These are phyloP conservation scores for Erigeron canadensis DNA, from an alignment of 129 eudicot genomes.

Conservation along the genomic window DNA sequence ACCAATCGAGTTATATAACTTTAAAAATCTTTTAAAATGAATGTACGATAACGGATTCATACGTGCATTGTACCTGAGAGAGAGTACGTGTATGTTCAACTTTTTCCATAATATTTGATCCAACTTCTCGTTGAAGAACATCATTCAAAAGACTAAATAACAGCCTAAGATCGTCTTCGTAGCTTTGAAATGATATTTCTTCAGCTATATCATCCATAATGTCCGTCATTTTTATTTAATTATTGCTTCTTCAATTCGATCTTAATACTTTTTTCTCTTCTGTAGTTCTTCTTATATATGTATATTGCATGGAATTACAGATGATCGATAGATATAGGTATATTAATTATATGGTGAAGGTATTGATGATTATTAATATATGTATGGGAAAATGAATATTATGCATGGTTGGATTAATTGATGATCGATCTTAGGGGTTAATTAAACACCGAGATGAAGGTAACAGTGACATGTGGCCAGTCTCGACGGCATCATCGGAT, in stretches of 20 bases:
- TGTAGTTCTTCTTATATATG: neutral
- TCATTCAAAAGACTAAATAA: slow-evolving; percentile 75
- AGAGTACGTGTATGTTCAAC: slow-evolving; percentile 66
- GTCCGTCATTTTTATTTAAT: slow-evolving; percentile 66
- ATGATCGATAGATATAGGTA: too few species aligned
- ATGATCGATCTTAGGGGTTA: neutral
- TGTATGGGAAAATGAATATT: neutral
- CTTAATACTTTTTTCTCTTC: neutral
- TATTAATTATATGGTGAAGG: too few species aligned
- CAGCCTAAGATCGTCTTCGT: slow-evolving; percentile 69
- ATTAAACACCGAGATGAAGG: slow-evolving; percentile 1
- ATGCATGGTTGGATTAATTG: slow-evolving; percentile 11
- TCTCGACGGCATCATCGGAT: slow-evolving; percentile 22
- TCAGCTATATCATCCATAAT: slow-evolving; percentile 88
- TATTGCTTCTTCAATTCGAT: too few species aligned
- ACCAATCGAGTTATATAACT: neutral
- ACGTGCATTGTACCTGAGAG: slow-evolving; percentile 51
- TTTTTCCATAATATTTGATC: slow-evolving; percentile 54
- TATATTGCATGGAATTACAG: neutral
- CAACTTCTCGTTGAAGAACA: slow-evolving; percentile 72
- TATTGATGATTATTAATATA: too few species aligned
- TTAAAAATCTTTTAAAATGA: neutral
- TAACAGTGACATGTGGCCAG: slow-evolving; percentile 23
- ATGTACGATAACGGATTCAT: neutral
- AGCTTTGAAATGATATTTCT: slow-evolving; percentile 81